Evolutionary conservation across 495 filamentous ascomycete genomes (phyloP), one percentile per base, ranked within the genome.

Genomic region (Penicillium alfredii): DNA sequence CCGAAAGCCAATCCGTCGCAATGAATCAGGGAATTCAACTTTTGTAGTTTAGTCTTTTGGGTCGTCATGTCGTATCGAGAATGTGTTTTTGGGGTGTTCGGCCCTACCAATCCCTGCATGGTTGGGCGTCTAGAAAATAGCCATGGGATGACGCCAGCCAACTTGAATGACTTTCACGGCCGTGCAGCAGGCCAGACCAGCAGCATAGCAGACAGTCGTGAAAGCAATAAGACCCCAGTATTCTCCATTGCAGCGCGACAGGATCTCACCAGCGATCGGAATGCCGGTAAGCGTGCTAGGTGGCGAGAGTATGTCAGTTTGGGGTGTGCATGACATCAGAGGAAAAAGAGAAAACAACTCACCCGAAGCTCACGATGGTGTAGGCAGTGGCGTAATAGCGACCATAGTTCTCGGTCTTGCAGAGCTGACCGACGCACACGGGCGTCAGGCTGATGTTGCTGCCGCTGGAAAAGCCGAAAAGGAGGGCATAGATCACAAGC

Each of bases 401-500:
- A 4, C 90, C 90, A 44, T 92, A 95, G 33, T 89, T 68, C 36
- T 88, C 76, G 4, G 88, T 86, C 35, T 83, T 80, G 61, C 88
- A 96, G 18, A 95, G 73, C 66, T 94, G 87, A 4, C 88, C 88
- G 8, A 97, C 76, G 49, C 88, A 94, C 3, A 95, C 88, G 0
- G 89, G 89, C 3, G 85, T 84, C 31, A 97, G 58, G 15, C 80
- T 81, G 38, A 97, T 82, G 43, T 92, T 92, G 38, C 80, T 83
- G 4, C 90, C 90, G 22, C 79, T 86, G 9, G 78, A 79, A 51
- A 95, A 90, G 3, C 90, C 90, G 60, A 94, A 94, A 0, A 87
- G 51, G 0, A 89, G 58, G 0, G 82, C 62, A 51, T 86, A 97
- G 7, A 80, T 73, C 36, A 88, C 69, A 26, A 88, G 66, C 38